phyloP scores from a whole-genome alignment of 2,329 filamentous ascomycete species.

The Arthrobotrys musiformis region DNA sequence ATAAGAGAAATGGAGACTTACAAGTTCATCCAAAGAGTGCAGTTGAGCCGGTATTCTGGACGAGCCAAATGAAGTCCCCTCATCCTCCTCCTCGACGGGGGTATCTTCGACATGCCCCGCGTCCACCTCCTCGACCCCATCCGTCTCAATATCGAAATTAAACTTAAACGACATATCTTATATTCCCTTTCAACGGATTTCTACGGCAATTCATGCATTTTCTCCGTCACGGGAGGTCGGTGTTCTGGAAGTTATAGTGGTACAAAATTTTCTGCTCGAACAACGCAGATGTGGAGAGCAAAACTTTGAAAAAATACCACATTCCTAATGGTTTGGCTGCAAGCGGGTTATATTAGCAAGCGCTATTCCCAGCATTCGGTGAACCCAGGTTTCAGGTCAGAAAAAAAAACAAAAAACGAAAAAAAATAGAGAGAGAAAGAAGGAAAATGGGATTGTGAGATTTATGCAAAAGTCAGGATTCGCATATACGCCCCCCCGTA shows the following conservation, averaged over 20 bases:
- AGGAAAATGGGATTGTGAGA: not conserved
- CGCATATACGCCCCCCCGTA: not conserved
- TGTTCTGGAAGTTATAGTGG: not conserved
- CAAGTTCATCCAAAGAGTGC: slow-evolving; percentile 47
- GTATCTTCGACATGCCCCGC: not conserved
- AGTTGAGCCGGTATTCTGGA: slow-evolving; percentile 29
- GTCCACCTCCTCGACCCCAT: slow-evolving; percentile 32
- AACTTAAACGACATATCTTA: slow-evolving; percentile 51
- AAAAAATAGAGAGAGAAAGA: too few relatives aligned
- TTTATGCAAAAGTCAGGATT: slow-evolving; percentile 6
- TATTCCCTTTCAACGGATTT: not conserved
- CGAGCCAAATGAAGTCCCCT: not conserved
- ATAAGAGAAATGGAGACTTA: slow-evolving; percentile 6
- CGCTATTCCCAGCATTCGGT: not conserved
- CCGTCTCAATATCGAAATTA: slow-evolving; percentile 44
- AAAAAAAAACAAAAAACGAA: too few relatives aligned
- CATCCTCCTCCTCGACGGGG: not conserved
- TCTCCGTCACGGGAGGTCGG: not conserved
- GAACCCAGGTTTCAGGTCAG: not conserved
- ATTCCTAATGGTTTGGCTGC: not conserved
- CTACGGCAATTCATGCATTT: not conserved
- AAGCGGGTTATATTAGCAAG: slow-evolving; percentile 11
- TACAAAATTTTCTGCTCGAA: slow-evolving; percentile 30
- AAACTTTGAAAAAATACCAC: slow-evolving; percentile 39
- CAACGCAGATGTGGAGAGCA: slow-evolving; percentile 18